Conservation (phyloP, 148 eudicot genomes). For the Cornus controversa region DNA sequence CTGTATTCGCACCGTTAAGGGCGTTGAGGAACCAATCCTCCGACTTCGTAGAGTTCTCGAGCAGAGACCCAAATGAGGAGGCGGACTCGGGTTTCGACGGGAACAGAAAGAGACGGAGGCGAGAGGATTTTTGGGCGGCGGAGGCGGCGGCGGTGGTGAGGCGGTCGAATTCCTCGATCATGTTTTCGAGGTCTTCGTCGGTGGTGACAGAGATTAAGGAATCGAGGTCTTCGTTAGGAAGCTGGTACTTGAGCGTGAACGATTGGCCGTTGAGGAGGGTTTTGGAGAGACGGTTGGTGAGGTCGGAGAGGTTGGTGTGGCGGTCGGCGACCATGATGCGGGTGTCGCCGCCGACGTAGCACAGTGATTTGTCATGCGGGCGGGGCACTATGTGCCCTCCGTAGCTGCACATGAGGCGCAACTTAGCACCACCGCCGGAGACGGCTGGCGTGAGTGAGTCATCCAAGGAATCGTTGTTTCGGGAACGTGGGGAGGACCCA, state of each 20-base stretch:
- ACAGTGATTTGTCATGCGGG: slow-evolving; percentile 77
- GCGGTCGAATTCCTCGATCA: slow-evolving; percentile 87
- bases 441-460: slow-evolving; percentile 10
- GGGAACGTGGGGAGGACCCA: slow-evolving; percentile 69
- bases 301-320: slow-evolving; percentile 40
- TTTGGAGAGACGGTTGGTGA: slow-evolving; percentile 49
- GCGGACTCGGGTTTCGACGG: slow-evolving; percentile 33
- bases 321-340: slow-evolving; percentile 71
- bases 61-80: slow-evolving; percentile 45
- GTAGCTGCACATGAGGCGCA: slow-evolving; percentile 86
- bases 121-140: slow-evolving; percentile 16
- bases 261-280: slow-evolving; percentile 35
- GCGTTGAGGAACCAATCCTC: slow-evolving; percentile 81
- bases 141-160: slow-evolving; percentile 9
- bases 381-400: slow-evolving; percentile 93
- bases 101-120: slow-evolving; percentile 70
- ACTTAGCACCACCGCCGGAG: slow-evolving; percentile 23
- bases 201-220: slow-evolving; percentile 72
- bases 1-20: slow-evolving; percentile 46
- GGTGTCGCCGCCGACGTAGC: slow-evolving; percentile 93
- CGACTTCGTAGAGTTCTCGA: slow-evolving; percentile 49
- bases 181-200: slow-evolving; percentile 84
- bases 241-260: slow-evolving; percentile 68
- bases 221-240: slow-evolving; percentile 82
- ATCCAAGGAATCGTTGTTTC: slow-evolving; percentile 34